A percentile compares a stretch with the other conserved stretches of the same genome.
Evolutionary conservation across 2,329 filamentous ascomycete genomes (phyloP).

Genomic region (Ophiostoma ulmi): DNA sequence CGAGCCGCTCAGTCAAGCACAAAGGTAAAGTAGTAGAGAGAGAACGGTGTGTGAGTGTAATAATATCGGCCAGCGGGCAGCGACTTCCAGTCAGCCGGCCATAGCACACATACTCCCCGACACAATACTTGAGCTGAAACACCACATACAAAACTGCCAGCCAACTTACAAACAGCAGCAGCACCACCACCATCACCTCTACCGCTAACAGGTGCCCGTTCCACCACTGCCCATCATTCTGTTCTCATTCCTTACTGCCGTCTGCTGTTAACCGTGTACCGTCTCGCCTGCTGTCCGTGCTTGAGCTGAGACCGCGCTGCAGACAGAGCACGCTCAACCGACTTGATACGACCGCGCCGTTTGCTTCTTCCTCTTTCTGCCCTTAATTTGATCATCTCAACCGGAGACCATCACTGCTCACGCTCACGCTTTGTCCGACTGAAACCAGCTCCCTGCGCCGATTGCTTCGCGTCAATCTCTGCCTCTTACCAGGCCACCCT

Average conservation of each 20-base stretch:
- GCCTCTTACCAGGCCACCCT: not conserved
- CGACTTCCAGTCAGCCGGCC: not conserved
- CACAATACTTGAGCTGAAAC: not conserved
- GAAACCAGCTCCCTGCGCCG: not conserved
- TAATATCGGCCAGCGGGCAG: not conserved
- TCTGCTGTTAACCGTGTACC: not conserved
- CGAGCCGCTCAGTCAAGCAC: conserved; percentile 6
- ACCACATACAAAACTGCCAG: not conserved
- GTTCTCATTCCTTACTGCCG: not conserved
- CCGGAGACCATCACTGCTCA: not conserved
- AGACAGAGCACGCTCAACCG: not conserved
- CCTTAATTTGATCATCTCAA: not conserved
- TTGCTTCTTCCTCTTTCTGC: not conserved
- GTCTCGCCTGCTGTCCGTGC: not conserved
- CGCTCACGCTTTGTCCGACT: not conserved
- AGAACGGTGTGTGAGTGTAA: conserved; percentile 5
- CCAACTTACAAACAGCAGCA: not conserved
- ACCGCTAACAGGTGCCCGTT: not conserved
- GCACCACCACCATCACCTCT: not conserved
- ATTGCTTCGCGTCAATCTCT: not conserved
- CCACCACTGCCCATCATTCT: not conserved
- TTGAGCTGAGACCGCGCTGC: not conserved
- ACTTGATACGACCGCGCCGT: not conserved
- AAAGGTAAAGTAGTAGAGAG: not conserved
- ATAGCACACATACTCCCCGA: not conserved